A percentile compares a stretch with the other conserved stretches of the same genome.
Conservation (phyloP, 345 rosid genomes). For the Boechera retrofracta region DNA sequence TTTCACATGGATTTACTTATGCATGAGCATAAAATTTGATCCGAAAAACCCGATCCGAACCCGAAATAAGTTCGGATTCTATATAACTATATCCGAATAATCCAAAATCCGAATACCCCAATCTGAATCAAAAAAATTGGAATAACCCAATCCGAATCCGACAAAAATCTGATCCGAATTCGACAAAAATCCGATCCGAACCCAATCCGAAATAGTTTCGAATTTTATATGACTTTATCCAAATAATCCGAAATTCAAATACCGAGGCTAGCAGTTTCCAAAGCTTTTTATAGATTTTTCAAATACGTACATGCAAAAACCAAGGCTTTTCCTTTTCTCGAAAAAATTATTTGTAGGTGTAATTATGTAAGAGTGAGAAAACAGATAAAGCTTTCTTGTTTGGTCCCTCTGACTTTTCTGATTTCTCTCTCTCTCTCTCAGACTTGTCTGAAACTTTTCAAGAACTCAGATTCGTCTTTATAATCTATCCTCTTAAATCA, state of each 20-base stretch:
- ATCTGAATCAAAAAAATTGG: too few relatives aligned
- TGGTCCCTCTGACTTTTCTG: constrained; percentile 39
- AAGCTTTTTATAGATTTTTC: constrained; percentile 16
- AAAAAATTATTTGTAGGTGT: constrained; percentile 39
- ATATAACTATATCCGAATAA: too few relatives aligned
- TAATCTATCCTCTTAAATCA: background rate
- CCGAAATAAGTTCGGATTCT: too few relatives aligned
- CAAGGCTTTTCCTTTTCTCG: constrained; percentile 38
- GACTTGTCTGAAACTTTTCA: constrained; percentile 26
- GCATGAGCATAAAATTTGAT: too few relatives aligned
- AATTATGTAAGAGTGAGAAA: constrained; percentile 10
- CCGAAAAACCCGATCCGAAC: too few relatives aligned
- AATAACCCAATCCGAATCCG: too few relatives aligned
- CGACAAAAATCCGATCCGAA: too few relatives aligned
- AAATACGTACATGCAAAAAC: constrained; percentile 27
- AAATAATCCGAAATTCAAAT: too few relatives aligned
- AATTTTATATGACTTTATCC: too few relatives aligned
- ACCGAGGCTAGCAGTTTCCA: constrained; percentile 3
- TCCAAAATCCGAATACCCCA: too few relatives aligned
- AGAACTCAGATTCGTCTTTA: constrained; percentile 26
- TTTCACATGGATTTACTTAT: constrained; percentile 35
- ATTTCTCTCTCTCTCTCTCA: constrained; percentile 11
- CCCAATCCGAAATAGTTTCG: too few relatives aligned
- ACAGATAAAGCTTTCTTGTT: constrained; percentile 19
- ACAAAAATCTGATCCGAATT: too few relatives aligned